These are phyloP conservation scores for Lumnitzera racemosa DNA, from an alignment of 345 rosid species.

Conservation along the genomic window DNA sequence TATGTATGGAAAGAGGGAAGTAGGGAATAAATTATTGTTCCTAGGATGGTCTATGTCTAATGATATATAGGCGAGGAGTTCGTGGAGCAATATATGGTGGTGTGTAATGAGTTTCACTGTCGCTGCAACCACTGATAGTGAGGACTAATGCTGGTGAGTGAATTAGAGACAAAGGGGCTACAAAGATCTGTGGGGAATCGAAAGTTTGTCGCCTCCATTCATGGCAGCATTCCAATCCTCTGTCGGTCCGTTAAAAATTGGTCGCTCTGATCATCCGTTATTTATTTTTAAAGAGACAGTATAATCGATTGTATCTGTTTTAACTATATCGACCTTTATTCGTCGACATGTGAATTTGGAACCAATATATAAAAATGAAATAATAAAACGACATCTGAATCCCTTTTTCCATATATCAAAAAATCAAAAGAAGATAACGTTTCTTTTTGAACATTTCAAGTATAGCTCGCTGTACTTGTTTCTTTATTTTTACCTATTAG, in stretches of 20 bases:
- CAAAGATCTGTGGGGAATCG: constrained; percentile 67
- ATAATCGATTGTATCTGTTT: no score
- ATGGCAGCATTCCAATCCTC: constrained; percentile 58
- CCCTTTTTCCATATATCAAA: no score
- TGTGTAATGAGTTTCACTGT: constrained; percentile 22
- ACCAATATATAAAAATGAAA: no score
- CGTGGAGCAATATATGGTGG: constrained; percentile 1
- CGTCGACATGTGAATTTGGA: no score
- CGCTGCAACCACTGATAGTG: constrained; percentile 21
- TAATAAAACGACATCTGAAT: no score
- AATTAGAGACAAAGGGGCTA: constrained; percentile 39
- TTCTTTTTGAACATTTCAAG: no score
- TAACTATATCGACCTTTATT: no score
- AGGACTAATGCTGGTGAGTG: constrained; percentile 14
- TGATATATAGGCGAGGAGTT: constrained; percentile 1
- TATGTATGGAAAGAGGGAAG: constrained; percentile 1
- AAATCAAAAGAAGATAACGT: no score
- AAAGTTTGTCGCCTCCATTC: constrained; percentile 79
- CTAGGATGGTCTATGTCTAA: background rate
- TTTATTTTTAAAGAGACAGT: no score
- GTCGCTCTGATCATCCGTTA: background rate
- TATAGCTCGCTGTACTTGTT: no score
- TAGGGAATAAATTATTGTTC: background rate
- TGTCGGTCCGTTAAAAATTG: constrained; percentile 52
- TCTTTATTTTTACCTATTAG: no score